Evolutionary conservation across 805 yeast genomes (phyloP).

Genomic region (Naumovozyma baii): DNA sequence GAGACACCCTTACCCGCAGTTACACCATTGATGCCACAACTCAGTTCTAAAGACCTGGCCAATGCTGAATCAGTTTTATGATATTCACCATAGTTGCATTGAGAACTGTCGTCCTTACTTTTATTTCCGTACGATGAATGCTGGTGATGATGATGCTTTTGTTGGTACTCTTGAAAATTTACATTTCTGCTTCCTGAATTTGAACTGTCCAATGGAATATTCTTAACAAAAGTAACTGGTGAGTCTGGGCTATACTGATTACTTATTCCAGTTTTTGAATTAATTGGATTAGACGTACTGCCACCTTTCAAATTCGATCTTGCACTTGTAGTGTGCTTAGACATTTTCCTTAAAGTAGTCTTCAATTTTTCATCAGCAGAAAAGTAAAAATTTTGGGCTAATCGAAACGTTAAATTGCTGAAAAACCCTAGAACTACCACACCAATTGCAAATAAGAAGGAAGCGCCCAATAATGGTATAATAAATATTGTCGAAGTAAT

Average conservation of each 20-base stretch:
- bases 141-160: no score
- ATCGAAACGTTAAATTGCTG: conserved; percentile 21
- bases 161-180: neutral
- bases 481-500: conserved; percentile 19
- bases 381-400: conserved; percentile 19
- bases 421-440: conserved; percentile 23
- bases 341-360: conserved; percentile 12
- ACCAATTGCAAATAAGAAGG: conserved; percentile 23
- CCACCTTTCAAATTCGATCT: neutral
- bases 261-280: no score
- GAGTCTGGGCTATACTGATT: no score
- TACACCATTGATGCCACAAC: no score
- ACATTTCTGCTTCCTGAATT: neutral
- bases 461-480: conserved; percentile 20
- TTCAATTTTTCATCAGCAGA: conserved; percentile 13
- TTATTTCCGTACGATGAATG: no score
- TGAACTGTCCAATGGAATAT: neutral
- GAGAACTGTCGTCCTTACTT: no score
- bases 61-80: no score
- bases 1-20: neutral
- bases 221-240: neutral
- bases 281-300: no score
- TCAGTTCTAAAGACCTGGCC: no score
- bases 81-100: no score
- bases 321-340: conserved; percentile 1